These are phyloP conservation scores for Podosphaera aphanis DNA, from an alignment of 2,329 filamentous ascomycete species.

Conservation along the genomic window DNA sequence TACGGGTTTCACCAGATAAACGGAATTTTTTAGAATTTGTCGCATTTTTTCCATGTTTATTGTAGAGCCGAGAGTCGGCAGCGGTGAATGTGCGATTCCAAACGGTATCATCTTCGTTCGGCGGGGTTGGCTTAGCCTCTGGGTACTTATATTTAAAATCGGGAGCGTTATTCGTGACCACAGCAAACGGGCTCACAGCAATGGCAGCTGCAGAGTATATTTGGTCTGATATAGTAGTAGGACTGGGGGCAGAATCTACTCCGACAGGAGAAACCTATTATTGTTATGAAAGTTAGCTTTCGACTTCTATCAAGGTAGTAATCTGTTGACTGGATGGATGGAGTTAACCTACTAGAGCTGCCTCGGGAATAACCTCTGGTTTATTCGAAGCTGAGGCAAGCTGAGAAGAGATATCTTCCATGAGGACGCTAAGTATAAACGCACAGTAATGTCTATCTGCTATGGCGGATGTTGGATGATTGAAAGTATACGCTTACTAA, in stretches of 20 bases:
- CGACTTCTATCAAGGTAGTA: too few relatives aligned
- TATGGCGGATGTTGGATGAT: too few relatives aligned
- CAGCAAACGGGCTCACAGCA: neutral
- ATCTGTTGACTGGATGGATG: too few relatives aligned
- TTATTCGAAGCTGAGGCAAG: neutral
- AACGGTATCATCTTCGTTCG: constrained; percentile 11
- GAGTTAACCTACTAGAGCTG: too few relatives aligned
- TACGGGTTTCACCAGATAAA: constrained; percentile 9
- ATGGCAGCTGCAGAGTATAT: neutral
- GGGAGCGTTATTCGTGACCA: constrained; percentile 7
- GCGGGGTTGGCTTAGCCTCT: constrained; percentile 13
- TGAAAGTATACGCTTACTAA: too few relatives aligned
- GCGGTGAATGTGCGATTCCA: constrained; percentile 16
- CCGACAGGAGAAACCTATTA: too few relatives aligned
- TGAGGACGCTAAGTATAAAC: too few relatives aligned
- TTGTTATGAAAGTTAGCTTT: too few relatives aligned
- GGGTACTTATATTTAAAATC: constrained; percentile 16
- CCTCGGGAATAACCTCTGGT: too few relatives aligned
- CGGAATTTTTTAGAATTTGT: constrained; percentile 11
- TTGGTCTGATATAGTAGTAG: neutral
- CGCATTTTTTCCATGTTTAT: constrained; percentile 11
- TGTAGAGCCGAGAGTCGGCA: constrained; percentile 15
- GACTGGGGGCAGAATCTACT: too few relatives aligned
- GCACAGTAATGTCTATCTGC: too few relatives aligned
- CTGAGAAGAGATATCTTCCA: neutral